Evolutionary conservation across 1,284 basidiomycete species (phyloP).

Genomic region (Sporisorium sorghi): DNA sequence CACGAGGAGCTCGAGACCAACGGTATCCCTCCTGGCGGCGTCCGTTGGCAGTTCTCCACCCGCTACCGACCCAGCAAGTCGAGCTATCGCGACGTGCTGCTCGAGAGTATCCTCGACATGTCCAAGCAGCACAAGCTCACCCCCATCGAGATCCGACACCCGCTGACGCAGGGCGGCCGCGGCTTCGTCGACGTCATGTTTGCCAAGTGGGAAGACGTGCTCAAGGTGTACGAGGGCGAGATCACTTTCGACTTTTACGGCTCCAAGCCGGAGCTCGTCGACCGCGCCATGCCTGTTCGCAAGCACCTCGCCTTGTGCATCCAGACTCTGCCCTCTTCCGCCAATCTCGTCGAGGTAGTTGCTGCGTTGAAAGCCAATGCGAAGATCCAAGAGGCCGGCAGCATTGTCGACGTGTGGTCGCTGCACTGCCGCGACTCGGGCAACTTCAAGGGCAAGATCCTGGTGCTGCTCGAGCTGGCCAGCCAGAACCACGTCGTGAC

Average conservation of each 20-base stretch:
- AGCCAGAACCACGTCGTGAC: constrained; percentile 8
- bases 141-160: constrained; percentile 30
- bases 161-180: not conserved
- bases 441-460: constrained; percentile 27
- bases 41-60: constrained; percentile 32
- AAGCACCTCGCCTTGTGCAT: constrained; percentile 30
- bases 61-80: constrained; percentile 26
- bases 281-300: constrained; percentile 19
- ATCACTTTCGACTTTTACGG: constrained; percentile 43
- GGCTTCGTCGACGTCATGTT: constrained; percentile 37
- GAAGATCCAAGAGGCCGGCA: constrained; percentile 16
- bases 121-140: constrained; percentile 28
- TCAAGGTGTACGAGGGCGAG: constrained; percentile 25
- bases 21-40: constrained; percentile 26
- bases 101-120: constrained; percentile 37
- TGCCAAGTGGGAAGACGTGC: constrained; percentile 20
- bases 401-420: constrained; percentile 32
- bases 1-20: constrained; percentile 20
- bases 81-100: constrained; percentile 29
- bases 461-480: constrained; percentile 34
- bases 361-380: not conserved
- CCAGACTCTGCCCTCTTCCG: constrained; percentile 25
- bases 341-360: not conserved
- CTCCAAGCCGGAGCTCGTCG: constrained; percentile 20
- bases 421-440: constrained; percentile 7